Conservation (phyloP, 148 eudicot genomes). For the Agrostemma githago region DNA sequence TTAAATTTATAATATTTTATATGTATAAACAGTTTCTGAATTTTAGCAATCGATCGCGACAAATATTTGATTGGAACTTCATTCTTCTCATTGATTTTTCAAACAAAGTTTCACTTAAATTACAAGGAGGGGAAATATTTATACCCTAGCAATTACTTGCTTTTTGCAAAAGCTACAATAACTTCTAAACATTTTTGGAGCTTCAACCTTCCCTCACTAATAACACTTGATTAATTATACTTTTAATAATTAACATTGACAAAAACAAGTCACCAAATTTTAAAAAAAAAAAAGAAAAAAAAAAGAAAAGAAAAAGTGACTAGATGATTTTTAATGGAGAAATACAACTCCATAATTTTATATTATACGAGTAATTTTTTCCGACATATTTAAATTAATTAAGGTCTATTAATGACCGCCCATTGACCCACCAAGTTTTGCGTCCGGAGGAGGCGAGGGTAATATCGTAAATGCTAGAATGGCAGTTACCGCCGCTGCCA, state of each 20-base stretch:
- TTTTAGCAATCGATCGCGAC: too few species aligned
- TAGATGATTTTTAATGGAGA: conserved; percentile 19
- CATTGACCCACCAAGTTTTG: conserved; percentile 33
- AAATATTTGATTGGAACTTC: not conserved
- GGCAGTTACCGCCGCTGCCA: conserved; percentile 44
- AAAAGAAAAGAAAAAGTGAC: not conserved
- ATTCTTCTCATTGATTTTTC: not conserved
- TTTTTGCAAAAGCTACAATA: conserved; percentile 14
- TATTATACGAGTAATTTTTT: not conserved
- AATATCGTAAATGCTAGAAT: conserved; percentile 41
- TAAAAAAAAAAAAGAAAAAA: not conserved
- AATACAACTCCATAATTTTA: conserved; percentile 21
- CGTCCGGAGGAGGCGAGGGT: conserved; percentile 45
- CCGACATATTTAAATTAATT: not conserved
- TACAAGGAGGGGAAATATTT: conserved; percentile 31
- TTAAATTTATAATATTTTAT: too few species aligned
- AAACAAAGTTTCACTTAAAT: conserved; percentile 18
- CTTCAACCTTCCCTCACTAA: conserved; percentile 15
- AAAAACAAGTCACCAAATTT: not conserved
- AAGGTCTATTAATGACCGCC: conserved; percentile 22
- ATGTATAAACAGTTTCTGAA: too few species aligned
- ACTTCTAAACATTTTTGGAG: conserved; percentile 6
- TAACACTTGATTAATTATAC: not conserved
- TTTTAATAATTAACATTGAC: conserved; percentile 9
- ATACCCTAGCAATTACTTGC: conserved; percentile 26